These are phyloP conservation scores for Penstemon eatonii DNA, from an alignment of 257 asterid species.

Conservation along the genomic window DNA sequence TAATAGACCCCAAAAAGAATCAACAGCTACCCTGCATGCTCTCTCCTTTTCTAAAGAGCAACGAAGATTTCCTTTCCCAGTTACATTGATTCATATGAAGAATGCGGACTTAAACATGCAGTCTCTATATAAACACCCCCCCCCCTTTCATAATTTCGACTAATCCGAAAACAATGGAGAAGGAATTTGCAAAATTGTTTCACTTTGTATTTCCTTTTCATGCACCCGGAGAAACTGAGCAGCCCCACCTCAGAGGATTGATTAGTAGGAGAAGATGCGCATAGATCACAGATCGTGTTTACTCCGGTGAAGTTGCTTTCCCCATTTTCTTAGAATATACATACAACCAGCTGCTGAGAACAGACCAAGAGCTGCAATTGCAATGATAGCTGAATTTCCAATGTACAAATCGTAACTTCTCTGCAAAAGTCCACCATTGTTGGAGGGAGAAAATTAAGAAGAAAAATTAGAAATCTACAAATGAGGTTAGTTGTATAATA, in stretches of 20 bases:
- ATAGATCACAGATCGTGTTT: constrained; percentile 51
- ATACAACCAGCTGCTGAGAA: constrained; percentile 79
- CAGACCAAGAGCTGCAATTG: constrained; percentile 55
- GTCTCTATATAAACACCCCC: not conserved
- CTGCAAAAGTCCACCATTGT: constrained; percentile 40
- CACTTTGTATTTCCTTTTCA: not conserved
- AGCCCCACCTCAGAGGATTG: not conserved
- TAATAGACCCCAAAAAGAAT: not conserved
- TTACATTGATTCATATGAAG: too few species aligned
- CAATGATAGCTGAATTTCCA: constrained; percentile 60
- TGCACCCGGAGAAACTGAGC: not conserved
- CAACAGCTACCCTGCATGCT: not conserved
- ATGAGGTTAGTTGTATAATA: not conserved
- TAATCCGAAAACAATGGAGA: not conserved
- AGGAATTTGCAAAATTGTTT: not conserved
- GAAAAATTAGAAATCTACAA: not conserved
- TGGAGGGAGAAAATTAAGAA: too few species aligned
- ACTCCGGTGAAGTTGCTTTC: constrained; percentile 70
- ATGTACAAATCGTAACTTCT: constrained; percentile 50
- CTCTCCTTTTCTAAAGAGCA: not conserved
- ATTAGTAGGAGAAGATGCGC: not conserved
- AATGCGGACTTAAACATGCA: too few species aligned
- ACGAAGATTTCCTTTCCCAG: not conserved
- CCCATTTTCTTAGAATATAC: constrained; percentile 65
- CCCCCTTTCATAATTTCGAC: not conserved